A percentile compares a stretch with the other conserved stretches of the same genome.
Conservation (phyloP, 2,329 filamentous ascomycete genomes). For the Fusarium nanum region DNA sequence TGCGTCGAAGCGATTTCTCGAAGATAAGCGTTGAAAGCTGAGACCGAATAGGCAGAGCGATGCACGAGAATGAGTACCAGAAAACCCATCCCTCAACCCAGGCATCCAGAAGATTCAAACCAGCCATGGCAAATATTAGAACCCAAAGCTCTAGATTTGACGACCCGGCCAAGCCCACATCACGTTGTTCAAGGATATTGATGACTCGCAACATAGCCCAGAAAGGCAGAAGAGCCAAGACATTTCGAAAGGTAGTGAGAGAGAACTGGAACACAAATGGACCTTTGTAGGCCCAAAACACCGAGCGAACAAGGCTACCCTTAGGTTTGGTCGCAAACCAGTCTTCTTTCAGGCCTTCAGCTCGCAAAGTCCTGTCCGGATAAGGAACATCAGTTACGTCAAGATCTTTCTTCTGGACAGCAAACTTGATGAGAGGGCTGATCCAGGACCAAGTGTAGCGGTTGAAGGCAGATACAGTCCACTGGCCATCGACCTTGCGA, state of each 20-base stretch:
- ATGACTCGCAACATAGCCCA: constrained; percentile 75
- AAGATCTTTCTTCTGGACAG: constrained; percentile 68
- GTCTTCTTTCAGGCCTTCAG: constrained; percentile 60
- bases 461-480: constrained; percentile 68
- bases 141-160: constrained; percentile 67
- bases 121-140: constrained; percentile 74
- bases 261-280: constrained; percentile 69
- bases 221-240: constrained; percentile 77
- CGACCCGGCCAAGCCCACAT: constrained; percentile 56
- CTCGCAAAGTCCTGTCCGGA: constrained; percentile 66
- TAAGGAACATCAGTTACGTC: constrained; percentile 72
- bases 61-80: constrained; percentile 72
- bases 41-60: constrained; percentile 74
- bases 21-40: constrained; percentile 80
- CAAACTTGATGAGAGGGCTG: constrained; percentile 63
- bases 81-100: constrained; percentile 74
- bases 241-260: constrained; percentile 64
- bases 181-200: constrained; percentile 68
- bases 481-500: constrained; percentile 71
- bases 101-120: constrained; percentile 66
- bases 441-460: constrained; percentile 77
- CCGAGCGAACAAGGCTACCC: constrained; percentile 68
- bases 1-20: constrained; percentile 79
- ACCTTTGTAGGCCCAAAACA: constrained; percentile 68
- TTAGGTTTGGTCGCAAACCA: constrained; percentile 63